A percentile compares a stretch with the other conserved stretches of the same genome.
Evolutionary conservation across 1,139 yeast genomes (phyloP).

Genomic region (Candida pseudocylindracea): DNA sequence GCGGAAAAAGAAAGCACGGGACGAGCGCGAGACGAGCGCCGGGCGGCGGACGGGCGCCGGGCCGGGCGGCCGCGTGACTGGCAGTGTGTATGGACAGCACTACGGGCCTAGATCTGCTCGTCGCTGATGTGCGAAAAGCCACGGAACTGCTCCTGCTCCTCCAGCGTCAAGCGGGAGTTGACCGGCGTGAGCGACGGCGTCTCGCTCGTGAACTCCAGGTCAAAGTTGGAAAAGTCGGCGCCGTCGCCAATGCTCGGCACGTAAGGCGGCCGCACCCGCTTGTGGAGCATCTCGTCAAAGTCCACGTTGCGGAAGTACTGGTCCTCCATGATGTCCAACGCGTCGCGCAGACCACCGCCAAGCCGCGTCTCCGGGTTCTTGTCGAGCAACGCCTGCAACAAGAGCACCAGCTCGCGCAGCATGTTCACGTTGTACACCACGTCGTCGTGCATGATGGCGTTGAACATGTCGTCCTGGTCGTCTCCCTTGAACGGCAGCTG

Average conservation of each 20-base stretch:
- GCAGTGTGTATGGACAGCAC: too few species aligned
- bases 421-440: slow-evolving; percentile 95
- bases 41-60: too few species aligned
- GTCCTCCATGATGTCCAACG: slow-evolving; percentile 85
- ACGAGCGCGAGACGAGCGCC: too few species aligned
- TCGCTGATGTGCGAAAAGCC: slow-evolving; percentile 86
- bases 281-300: slow-evolving; percentile 63
- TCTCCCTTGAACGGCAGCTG: slow-evolving; percentile 97
- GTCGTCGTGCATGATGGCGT: slow-evolving; percentile 93
- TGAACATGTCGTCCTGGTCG: slow-evolving; percentile 94
- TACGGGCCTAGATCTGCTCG: slow-evolving; percentile 5
- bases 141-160: slow-evolving; percentile 90
- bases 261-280: slow-evolving; percentile 69
- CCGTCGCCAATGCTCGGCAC: slow-evolving; percentile 65
- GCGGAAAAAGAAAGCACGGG: too few species aligned
- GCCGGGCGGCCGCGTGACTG: too few species aligned
- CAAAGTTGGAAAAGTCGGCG: slow-evolving; percentile 84
- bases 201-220: slow-evolving; percentile 85
- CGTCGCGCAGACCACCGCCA: slow-evolving; percentile 78
- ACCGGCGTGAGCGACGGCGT: slow-evolving; percentile 93
- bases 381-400: slow-evolving; percentile 72
- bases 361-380: slow-evolving; percentile 71
- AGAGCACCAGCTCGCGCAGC: slow-evolving; percentile 93
- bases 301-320: slow-evolving; percentile 79
- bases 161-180: slow-evolving; percentile 64